Evolutionary conservation across 768 basidiomycete genomes (phyloP), one percentile per base, ranked within the genome.

Genomic region (Hygrocybe coccinea): DNA sequence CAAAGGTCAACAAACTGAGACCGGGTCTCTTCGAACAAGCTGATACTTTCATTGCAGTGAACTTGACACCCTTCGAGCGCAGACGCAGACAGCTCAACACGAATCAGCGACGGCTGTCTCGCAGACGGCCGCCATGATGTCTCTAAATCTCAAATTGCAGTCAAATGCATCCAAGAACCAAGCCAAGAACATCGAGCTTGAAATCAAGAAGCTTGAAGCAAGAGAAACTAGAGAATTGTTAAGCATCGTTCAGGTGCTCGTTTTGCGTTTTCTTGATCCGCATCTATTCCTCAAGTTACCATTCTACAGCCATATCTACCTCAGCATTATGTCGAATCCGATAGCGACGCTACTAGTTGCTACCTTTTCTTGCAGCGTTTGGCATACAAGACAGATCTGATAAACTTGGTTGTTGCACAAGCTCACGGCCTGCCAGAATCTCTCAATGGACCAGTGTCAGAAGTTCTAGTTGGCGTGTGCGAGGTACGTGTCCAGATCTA

Each of bases 321-420:
- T 1, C 87, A 91, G 67, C 69, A 91, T 10, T 99, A 97, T 65
- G 79, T 91, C 44, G 91, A 97, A 63, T 83, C 82, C 11, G 97
- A 99, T 68, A 82, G 79, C 59, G 92, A 93, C 60, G 89, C 95
- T 0, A 91, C 93, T 3, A 86, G 81, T 60, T 89, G 90, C 61
- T 90, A 95, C 62, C 75, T 98, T 56, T 91, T 97, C 79, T 97
- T 98, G 84, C 86, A 87, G 59, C 85, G 97, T 8, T 70, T 98
- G 61, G 87, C 86, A 0, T 76, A 79, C 66, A 99, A 99, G 71
- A 78, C 90, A 29, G 91, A 97, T 60, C 77, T 97, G 41, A 85
- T 98, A 69, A 91, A 87, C 64, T 79, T 72, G 11, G 81, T 91
- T 54, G 85, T 95, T 35, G 91, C 87, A 1, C 86, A 91, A 59